A percentile compares a stretch with the other conserved stretches of the same genome.
Conservation (phyloP, 306 rosid genomes). For the Biancaea sappan region DNA sequence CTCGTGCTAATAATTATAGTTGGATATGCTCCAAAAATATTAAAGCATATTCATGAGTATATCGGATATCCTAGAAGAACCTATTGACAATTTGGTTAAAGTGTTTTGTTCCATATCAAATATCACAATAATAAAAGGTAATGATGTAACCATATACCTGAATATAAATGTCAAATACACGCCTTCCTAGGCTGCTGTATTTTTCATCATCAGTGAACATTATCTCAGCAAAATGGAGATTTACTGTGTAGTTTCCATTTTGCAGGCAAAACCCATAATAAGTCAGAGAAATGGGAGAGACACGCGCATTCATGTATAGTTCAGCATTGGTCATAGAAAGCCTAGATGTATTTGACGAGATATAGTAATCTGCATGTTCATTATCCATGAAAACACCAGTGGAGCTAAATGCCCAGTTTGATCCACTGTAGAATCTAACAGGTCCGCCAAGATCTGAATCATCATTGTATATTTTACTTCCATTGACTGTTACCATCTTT, state of each 20-base stretch:
- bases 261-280: constrained; percentile 42
- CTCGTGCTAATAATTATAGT: too few relatives aligned
- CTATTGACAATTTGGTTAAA: too few relatives aligned
- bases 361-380: neutral
- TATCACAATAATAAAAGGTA: too few relatives aligned
- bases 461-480: too few relatives aligned
- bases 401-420: neutral
- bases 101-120: too few relatives aligned
- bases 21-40: too few relatives aligned
- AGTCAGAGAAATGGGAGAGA: constrained; percentile 53
- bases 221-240: constrained; percentile 44
- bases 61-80: too few relatives aligned
- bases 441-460: too few relatives aligned
- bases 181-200: constrained; percentile 36
- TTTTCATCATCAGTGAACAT: neutral
- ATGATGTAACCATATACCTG: constrained; percentile 30
- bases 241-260: constrained; percentile 42
- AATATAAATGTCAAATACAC: constrained; percentile 41
- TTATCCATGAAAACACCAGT: neutral
- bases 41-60: too few relatives aligned
- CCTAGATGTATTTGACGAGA: constrained; percentile 10
- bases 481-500: too few relatives aligned
- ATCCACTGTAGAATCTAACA: too few relatives aligned
- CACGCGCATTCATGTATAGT: constrained; percentile 50
- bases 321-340: constrained; percentile 38